Evolutionary conservation across 140 eudicot genomes (phyloP), one percentile per base, ranked within the genome.

Genomic region (Ambrosia hybrid): DNA sequence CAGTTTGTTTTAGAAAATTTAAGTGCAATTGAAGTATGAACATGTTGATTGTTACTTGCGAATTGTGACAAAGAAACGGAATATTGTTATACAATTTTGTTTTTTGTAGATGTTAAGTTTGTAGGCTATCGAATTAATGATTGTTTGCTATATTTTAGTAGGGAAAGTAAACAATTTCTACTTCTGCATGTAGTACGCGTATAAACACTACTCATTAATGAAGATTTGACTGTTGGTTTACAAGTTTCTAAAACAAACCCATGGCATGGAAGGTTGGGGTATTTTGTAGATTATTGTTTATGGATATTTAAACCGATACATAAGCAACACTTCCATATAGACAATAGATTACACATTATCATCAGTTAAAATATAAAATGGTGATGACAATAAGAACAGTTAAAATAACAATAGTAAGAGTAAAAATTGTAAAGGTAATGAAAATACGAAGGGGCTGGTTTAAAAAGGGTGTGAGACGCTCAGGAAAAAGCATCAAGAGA

Each of bases 41-140:
- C 30, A 49, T 68, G 73, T 26, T 30, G 51, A 16, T 66, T 66
- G 39, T 66, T 66, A 17, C 10, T 66, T 30, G 17, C 17, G 16
- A 57, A 0, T 62, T 37, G 51, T 38, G 68, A 55, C 33, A 14
- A 9, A n/a, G 17, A 17, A 4, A 58, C 14, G 46, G 2, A 34
- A 34, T n/a, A 12, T 63, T 13, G 14, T 63, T 5, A 13, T 13
- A n/a, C 38, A 2, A 21, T 21, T 21, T 21, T 21, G 30, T 21
- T 21, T 21, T 21, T 21, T 0, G 30, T 1, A 21, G 30, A 21
- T 21, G 30, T 21, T 21, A 21, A 21, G 30, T 21, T 21, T 1
- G 13, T 30, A 49, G 46, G 57, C 60, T 5, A 11, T 68, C 49
- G 26, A 67, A 49, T 21, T 67, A 48, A 13, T 26, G 17, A 5